Percentiles rank a stretch among this genome's conserved stretches.
These are phyloP conservation scores for Sugiyamaella qingdaonensis DNA, from an alignment of 805 yeast genomes.

Conservation along the genomic window DNA sequence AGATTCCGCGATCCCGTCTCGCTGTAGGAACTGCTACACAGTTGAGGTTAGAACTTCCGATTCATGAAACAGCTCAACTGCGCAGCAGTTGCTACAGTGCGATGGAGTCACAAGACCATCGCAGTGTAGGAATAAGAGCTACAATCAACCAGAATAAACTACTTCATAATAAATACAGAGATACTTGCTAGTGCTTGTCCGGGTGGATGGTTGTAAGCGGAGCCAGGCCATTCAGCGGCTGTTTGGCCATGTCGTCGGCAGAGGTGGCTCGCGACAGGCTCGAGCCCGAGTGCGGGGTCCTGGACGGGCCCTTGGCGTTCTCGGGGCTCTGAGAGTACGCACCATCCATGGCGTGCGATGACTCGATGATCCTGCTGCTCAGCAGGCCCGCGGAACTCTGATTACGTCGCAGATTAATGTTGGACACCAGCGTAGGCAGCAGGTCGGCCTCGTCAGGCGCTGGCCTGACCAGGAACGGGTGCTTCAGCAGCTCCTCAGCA, in stretches of 20 bases:
- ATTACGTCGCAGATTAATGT: constrained; percentile 18
- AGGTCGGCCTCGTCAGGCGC: constrained; percentile 26
- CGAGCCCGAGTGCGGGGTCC: constrained; percentile 7
- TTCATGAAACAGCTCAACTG: no score
- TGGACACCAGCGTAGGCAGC: constrained; percentile 30
- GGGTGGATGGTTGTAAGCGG: constrained; percentile 4
- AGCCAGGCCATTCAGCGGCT: not conserved
- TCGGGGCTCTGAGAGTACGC: constrained; percentile 31
- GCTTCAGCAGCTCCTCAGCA: constrained; percentile 42
- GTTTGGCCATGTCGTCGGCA: constrained; percentile 5
- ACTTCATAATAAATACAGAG: not conserved
- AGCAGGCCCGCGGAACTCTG: constrained; percentile 11
- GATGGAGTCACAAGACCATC: no score
- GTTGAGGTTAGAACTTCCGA: no score
- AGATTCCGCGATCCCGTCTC: no score
- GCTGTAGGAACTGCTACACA: no score
- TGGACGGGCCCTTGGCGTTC: constrained; percentile 14
- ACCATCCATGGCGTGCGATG: constrained; percentile 31
- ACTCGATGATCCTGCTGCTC: constrained; percentile 6
- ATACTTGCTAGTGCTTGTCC: not conserved
- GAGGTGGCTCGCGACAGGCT: constrained; percentile 8
- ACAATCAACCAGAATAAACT: no score
- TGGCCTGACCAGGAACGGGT: constrained; percentile 38
- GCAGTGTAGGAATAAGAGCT: no score
- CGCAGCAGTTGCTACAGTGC: no score